Evolutionary conservation across 2,329 filamentous ascomycete species (phyloP), one percentile per base, ranked within the genome.

Genomic region (Alternaria sp.): DNA sequence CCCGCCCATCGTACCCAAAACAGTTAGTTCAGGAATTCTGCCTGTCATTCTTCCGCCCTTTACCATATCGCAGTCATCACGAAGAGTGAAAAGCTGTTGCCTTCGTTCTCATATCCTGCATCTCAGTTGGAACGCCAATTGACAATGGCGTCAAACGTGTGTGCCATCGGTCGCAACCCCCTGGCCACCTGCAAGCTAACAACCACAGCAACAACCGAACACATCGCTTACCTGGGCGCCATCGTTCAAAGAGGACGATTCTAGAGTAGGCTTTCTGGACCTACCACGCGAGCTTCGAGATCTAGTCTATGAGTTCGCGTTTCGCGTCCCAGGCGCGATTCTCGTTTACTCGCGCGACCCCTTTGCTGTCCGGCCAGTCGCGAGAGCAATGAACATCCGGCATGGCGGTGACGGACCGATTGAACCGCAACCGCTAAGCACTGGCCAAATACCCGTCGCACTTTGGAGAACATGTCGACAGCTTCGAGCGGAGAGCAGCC

Each of bases 401-500:
- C 61, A 75, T 39, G 68, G 68, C 36, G 60, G 63, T 34, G 32
- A 51, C 24, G 75, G 74, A 7, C 69, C 70, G 6, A 22, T 49
- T 7, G 69, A 74, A 43, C 74, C 74, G 2, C 61, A 63, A 20
- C 59, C 61, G 9, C 43, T 76, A 3, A 48, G 46, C 26, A 62
- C 56, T 16, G 30, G 44, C 7, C 41, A 47, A 8, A 61, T 75
- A 7, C 65, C 73, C 3, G 64, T 63, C 36, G 57, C 66, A 14
- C 53, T 77, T 5, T 28, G 84, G 11, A 67, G 64, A 20, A 78
- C 78, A 5, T 82, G 79, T 68, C 75, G 75, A 28, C 81, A 81
- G 55, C 70, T 82, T 34, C 71, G 82, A 58, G 51, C 67, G 22
- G 83, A 84, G 70, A 75, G 75, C 9, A 73, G 73, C 5, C 78